These are phyloP conservation scores for Wickerhamomyces sydowiorum DNA, from an alignment of 805 yeast species.

Conservation along the genomic window DNA sequence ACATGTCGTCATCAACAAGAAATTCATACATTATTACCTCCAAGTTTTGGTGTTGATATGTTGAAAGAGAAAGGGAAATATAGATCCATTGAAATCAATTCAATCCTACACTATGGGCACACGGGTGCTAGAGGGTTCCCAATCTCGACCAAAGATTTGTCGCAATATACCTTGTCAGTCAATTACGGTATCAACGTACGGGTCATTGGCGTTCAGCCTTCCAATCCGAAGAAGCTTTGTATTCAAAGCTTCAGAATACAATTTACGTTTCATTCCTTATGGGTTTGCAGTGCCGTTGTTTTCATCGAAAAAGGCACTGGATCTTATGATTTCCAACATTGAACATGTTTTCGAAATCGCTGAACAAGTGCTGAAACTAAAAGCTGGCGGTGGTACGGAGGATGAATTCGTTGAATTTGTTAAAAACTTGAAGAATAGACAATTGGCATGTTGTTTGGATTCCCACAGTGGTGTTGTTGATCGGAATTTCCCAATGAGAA, in stretches of 20 bases:
- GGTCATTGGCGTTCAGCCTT: slow-evolving; percentile 41
- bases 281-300: slow-evolving; percentile 25
- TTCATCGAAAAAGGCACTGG: slow-evolving; percentile 9
- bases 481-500: too few species aligned
- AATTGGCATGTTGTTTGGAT: too few species aligned
- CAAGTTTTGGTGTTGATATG: slow-evolving; percentile 33
- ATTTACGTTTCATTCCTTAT: slow-evolving; percentile 35
- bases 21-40: slow-evolving; percentile 33
- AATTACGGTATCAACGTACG: slow-evolving; percentile 53
- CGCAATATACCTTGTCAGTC: slow-evolving; percentile 40
- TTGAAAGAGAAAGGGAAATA: slow-evolving; percentile 26
- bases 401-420: slow-evolving; percentile 1
- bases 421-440: not conserved
- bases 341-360: slow-evolving; percentile 15
- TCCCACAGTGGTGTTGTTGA: too few species aligned
- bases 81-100: slow-evolving; percentile 25
- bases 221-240: slow-evolving; percentile 22
- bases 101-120: slow-evolving; percentile 44
- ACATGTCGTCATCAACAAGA: slow-evolving; percentile 41
- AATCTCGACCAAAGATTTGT: slow-evolving; percentile 43
- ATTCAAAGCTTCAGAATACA: slow-evolving; percentile 30
- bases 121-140: slow-evolving; percentile 47
- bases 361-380: slow-evolving; percentile 11
- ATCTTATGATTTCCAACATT: slow-evolving; percentile 6
- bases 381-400: slow-evolving; percentile 1